phyloP scores from a whole-genome alignment of 2,329 filamentous ascomycete species.

The Ilyonectria robusta region DNA sequence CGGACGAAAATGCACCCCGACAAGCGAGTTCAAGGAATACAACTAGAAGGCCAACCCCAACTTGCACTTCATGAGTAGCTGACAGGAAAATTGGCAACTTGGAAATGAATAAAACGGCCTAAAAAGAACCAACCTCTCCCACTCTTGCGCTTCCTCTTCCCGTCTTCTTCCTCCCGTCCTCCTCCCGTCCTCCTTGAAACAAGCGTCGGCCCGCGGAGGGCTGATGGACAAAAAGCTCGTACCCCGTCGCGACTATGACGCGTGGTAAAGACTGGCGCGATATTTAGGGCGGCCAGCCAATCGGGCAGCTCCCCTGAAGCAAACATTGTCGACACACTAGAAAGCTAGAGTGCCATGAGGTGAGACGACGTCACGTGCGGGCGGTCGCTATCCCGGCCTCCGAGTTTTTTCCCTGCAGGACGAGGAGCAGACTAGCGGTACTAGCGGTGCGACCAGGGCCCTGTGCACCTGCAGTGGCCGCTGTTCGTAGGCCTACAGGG shows the following conservation, averaged over 20 bases:
- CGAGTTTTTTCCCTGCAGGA: slow-evolving; percentile 9
- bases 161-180: slow-evolving; percentile 6
- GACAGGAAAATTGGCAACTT: slow-evolving; percentile 5
- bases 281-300: slow-evolving; percentile 34
- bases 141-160: background rate
- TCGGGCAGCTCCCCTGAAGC: slow-evolving; percentile 37
- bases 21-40: slow-evolving; percentile 12
- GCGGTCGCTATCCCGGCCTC: background rate
- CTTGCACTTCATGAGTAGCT: background rate
- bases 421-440: background rate
- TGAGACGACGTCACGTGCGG: slow-evolving; percentile 39
- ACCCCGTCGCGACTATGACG: slow-evolving; percentile 47
- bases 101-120: background rate
- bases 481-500: slow-evolving; percentile 14
- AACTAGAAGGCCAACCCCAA: slow-evolving; percentile 5
- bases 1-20: slow-evolving; percentile 10
- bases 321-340: slow-evolving; percentile 28
- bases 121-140: slow-evolving; percentile 19
- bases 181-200: slow-evolving; percentile 21
- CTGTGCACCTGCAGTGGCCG: slow-evolving; percentile 21
- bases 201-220: slow-evolving; percentile 21
- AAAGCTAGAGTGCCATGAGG: slow-evolving; percentile 7
- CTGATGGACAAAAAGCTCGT: slow-evolving; percentile 20
- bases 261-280: slow-evolving; percentile 38
- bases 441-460: slow-evolving; percentile 19